phyloP scores from a whole-genome alignment of 106 monocot genomes.

The Triglochin maritima region DNA sequence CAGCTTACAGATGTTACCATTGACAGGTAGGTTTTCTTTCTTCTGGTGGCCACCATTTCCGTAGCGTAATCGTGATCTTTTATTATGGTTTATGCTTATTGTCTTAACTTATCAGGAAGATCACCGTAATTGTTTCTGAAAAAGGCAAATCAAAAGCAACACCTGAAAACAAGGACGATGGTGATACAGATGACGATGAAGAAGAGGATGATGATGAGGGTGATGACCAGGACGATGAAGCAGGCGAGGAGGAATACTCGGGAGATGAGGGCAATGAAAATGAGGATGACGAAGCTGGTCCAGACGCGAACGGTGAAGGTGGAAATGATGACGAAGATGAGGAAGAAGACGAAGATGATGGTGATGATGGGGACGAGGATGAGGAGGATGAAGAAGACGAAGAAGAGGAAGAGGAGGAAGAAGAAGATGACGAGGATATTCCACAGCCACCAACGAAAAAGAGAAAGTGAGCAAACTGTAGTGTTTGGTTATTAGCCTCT shows the following conservation, averaged over 20 bases:
- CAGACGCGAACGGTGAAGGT: constrained; percentile 5
- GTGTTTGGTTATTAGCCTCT: too few relatives aligned
- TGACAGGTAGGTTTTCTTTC: too few relatives aligned
- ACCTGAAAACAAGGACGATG: constrained; percentile 5
- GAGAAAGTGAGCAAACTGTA: neutral
- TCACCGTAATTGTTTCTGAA: neutral
- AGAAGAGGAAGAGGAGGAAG: neutral
- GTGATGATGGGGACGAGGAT: neutral
- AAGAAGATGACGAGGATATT: neutral
- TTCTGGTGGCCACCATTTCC: too few relatives aligned
- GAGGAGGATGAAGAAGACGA: neutral
- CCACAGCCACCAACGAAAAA: constrained; percentile 9
- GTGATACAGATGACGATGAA: neutral
- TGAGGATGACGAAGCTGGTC: constrained; percentile 2
- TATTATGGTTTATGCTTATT: too few relatives aligned
- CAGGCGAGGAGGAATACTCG: neutral
- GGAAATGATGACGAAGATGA: neutral
- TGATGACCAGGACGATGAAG: neutral
- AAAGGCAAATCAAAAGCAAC: neutral
- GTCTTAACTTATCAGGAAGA: too few relatives aligned
- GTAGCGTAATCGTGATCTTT: too few relatives aligned
- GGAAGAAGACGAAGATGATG: neutral
- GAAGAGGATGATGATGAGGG: neutral
- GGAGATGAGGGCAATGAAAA: neutral
- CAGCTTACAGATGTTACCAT: too few relatives aligned